Evolutionary conservation across 179 eudicot species (phyloP), one percentile per base, ranked within the genome.

Genomic region (Silene coronaria): DNA sequence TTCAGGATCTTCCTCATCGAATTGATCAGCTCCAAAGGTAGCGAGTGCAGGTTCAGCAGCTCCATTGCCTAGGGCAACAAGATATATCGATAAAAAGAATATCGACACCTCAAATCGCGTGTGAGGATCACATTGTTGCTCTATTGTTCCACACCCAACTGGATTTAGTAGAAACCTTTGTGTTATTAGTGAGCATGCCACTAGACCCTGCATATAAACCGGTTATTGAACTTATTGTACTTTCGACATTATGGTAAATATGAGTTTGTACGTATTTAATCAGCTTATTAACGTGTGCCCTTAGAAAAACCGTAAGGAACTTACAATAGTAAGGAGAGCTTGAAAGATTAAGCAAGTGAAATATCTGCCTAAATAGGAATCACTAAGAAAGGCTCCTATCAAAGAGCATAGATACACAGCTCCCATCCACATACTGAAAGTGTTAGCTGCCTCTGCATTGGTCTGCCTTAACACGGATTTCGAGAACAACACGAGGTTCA

Each of bases 341-440:
- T 85, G 87, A 67, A 85, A 85, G 53, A 85, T 42, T 58, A 82
- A 71, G 68, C 87, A 85, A 63, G 87, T 85, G 77, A 85, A 76
- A 75, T 74, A 85, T 85, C 87, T 63, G 60, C 87, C 87, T 72
- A 85, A 76, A 74, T 82, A 85, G 4, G 87, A 82, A 75, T 85
- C 87, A 51, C 82, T 77, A 36, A 85, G 80, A 45, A 85, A 85
- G 28, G 87, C 87, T 3, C 87, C 87, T 9, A 85, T 48, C 68
- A 85, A 72, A 3, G 87, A 85, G 73, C 79, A 85, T 1, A 85
- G 76, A 74, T 85, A 85, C 8, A 85, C 87, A 0, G 87, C 76
- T 63, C 87, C 87, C 87, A 85, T 85, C 87, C 87, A 85, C 76
- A 79, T 75, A 59, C 87, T 85, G 75, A 85, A 85, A 26, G 85